Evolutionary conservation across 805 yeast species (phyloP), one percentile per base, ranked within the genome.

Genomic region (Hanseniaspora mollemarum): DNA sequence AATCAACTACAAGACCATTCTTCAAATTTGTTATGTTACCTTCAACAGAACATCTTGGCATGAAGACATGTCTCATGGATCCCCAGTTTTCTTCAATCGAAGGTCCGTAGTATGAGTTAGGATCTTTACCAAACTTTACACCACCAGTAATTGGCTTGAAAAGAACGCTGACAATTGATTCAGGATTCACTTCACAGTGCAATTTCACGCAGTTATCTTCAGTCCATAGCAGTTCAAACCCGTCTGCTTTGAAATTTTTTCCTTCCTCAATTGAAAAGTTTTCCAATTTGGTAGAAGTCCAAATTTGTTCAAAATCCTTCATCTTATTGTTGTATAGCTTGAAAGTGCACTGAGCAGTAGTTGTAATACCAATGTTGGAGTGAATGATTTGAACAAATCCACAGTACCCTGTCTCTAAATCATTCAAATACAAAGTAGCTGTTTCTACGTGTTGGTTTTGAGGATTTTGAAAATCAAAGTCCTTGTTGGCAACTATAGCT

Each of bases 331-430:
- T 77, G 66, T 71, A 83, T 41, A 90, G 67, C 62, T 92, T 78
- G 68, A 87, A 90, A 38, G 96, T 92, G 67, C 88, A 90, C 65
- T 92, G 97, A 8, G 96, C 94, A 28, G 95, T 82, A 25, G 83
- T 80, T 65, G 83, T 87, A 42, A 90, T 70, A 13, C 95, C 95
- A 40, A 92, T 74, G 63, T 85, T 88, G 38, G 96, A 88, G 66
- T 90, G 96, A 60, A 92, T 90, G 55, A 92, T 77, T 69, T 92
- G 98, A 19, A 87, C 95, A 67, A 92, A 87, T 0, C 96, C 96
- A 46, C 76, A 71, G 62, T 79, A 72, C 2, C 84, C 85, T 15
- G 76, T 67, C 22, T 72, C 70, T 54, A 76, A 65, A 60, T 80
- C 79, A 33, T 77, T 72, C 67, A 87, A 86, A 68, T 92, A 92